Percentiles rank a stretch among this genome's conserved stretches.
Evolutionary conservation across 768 basidiomycete genomes (phyloP).

Genomic region (Lactarius hatsudake): DNA sequence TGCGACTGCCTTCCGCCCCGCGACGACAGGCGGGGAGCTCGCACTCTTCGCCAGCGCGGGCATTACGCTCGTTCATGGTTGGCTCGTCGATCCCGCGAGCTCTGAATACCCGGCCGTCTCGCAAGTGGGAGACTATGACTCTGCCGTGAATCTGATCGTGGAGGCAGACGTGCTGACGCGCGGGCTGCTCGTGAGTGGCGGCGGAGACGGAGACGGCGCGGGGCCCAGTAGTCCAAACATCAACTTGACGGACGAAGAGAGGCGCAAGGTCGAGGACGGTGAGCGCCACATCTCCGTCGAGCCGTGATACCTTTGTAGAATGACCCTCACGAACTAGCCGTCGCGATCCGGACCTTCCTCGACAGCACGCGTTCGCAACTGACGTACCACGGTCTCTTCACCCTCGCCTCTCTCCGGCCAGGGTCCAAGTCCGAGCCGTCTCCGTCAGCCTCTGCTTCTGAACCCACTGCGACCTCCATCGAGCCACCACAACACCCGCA

Average conservation of each 20-base stretch:
- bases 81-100: conserved; percentile 73
- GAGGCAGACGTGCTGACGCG: conserved; percentile 74
- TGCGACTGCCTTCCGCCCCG: conserved; percentile 63
- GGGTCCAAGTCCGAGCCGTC: background rate
- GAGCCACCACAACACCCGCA: conserved; percentile 34
- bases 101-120: conserved; percentile 55
- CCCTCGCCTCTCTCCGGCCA: conserved; percentile 46
- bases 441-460: background rate
- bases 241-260: conserved; percentile 48
- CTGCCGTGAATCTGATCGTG: conserved; percentile 68
- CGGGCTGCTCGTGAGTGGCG: conserved; percentile 53
- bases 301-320: background rate
- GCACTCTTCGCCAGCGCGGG: conserved; percentile 81
- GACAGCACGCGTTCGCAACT: conserved; percentile 74
- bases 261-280: conserved; percentile 71
- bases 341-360: conserved; percentile 65
- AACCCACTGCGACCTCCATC: conserved; percentile 22
- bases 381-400: conserved; percentile 85
- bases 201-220: conserved; percentile 22
- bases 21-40: conserved; percentile 66
- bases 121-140: conserved; percentile 66
- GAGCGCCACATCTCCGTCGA: conserved; percentile 26
- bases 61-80: conserved; percentile 84
- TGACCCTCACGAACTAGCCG: conserved; percentile 44
- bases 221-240: conserved; percentile 21